phyloP scores from a whole-genome alignment of 495 filamentous ascomycete species.

The Aeminium ludgeri region DNA sequence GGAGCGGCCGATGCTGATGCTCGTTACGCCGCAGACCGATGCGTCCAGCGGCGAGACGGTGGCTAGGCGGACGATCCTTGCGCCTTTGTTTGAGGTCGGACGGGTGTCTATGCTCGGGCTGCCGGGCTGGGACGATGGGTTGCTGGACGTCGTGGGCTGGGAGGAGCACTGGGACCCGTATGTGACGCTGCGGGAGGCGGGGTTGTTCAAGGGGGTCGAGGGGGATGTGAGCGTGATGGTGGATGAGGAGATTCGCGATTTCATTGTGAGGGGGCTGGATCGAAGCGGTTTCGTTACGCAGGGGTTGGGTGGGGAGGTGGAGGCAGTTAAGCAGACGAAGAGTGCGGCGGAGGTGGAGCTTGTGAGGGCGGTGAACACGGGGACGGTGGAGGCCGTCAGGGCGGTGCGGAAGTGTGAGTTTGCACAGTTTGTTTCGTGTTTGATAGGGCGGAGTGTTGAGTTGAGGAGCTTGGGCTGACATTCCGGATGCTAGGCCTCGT shows the following conservation, averaged over 20 bases:
- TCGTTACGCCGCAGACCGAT: constrained; percentile 35
- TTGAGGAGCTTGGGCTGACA: too few species aligned
- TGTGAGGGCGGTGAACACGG: constrained; percentile 39
- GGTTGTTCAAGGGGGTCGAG: constrained; percentile 12
- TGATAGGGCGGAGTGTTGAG: too few species aligned
- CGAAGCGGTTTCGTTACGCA: constrained; percentile 31
- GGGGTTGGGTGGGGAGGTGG: constrained; percentile 31
- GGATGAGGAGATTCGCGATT: constrained; percentile 42
- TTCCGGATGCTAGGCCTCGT: constrained; percentile 18
- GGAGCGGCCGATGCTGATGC: constrained; percentile 39
- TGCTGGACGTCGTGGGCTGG: constrained; percentile 18
- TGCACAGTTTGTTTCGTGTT: too few species aligned
- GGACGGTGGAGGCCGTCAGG: constrained; percentile 37
- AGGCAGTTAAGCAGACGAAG: constrained; percentile 34
- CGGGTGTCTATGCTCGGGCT: constrained; percentile 35
- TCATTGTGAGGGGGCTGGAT: constrained; percentile 34
- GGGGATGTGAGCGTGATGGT: constrained; percentile 29
- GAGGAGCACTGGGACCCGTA: constrained; percentile 45
- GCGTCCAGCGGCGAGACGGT: not conserved
- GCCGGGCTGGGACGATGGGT: constrained; percentile 29
- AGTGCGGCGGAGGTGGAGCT: constrained; percentile 29
- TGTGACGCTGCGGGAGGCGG: constrained; percentile 23
- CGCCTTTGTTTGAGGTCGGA: constrained; percentile 36
- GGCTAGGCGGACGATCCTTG: constrained; percentile 8
- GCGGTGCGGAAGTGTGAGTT: constrained; percentile 32